These are phyloP conservation scores for Jaenimonas drosophilae DNA, from an alignment of 208 protist species.

Conservation along the genomic window DNA sequence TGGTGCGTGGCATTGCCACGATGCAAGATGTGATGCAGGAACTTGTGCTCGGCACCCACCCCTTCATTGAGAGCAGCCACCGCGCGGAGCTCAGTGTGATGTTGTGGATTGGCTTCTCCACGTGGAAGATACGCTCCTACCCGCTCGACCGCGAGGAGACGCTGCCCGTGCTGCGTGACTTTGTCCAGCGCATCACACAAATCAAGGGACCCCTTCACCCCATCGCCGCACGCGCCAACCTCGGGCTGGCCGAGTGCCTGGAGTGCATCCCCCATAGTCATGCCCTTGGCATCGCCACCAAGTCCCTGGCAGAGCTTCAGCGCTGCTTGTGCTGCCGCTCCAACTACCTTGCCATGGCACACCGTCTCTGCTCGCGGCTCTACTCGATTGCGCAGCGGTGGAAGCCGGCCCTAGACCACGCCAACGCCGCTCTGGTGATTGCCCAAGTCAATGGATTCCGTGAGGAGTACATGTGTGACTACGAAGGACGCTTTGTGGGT, in stretches of 20 bases:
- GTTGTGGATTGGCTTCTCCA: slow-evolving; percentile 25
- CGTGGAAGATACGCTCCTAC: slow-evolving; percentile 19
- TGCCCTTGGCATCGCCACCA: slow-evolving; percentile 15
- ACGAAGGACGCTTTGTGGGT: slow-evolving; percentile 28
- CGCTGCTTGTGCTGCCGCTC: slow-evolving; percentile 17
- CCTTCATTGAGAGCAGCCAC: slow-evolving; percentile 19
- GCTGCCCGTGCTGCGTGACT: slow-evolving; percentile 18
- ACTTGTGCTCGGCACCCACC: slow-evolving; percentile 32
- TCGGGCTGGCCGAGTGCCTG: slow-evolving; percentile 20
- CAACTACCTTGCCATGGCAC: slow-evolving; percentile 13
- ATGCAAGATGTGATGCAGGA: slow-evolving; percentile 31
- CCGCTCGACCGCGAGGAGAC: slow-evolving; percentile 17
- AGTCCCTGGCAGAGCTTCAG: slow-evolving; percentile 20
- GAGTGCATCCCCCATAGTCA: slow-evolving; percentile 13
- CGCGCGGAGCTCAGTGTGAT: slow-evolving; percentile 22
- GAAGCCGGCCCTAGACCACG: slow-evolving; percentile 32
- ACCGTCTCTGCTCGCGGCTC: slow-evolving; percentile 12
- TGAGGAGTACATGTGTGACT: slow-evolving; percentile 12
- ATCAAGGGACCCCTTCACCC: slow-evolving; percentile 35
- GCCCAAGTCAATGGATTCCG: slow-evolving; percentile 19
- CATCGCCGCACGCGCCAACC: slow-evolving; percentile 17
- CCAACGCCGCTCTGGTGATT: slow-evolving; percentile 35
- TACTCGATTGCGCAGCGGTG: slow-evolving; percentile 16
- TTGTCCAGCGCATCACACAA: slow-evolving; percentile 19
- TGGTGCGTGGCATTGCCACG: slow-evolving; percentile 18